Evolutionary conservation across 1,284 basidiomycete genomes (phyloP).

Genomic region (Moesziomyces globuligerus): DNA sequence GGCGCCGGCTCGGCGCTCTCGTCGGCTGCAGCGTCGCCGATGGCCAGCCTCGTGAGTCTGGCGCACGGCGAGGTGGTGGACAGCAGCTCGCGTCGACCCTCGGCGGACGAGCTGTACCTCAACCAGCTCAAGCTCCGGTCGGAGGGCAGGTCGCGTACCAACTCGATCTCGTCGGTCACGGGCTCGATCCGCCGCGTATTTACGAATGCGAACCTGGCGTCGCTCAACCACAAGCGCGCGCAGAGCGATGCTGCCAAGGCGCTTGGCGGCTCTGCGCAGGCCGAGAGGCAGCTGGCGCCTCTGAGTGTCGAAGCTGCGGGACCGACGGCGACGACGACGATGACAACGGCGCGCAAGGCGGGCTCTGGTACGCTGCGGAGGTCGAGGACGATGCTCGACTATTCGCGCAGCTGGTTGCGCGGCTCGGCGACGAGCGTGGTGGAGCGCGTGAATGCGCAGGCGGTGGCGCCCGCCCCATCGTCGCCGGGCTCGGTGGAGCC

Average conservation of each 20-base stretch:
- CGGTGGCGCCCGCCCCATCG: conserved; percentile 4
- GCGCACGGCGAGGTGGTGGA: conserved; percentile 12
- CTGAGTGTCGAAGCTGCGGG: too few relatives aligned
- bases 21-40: conserved; percentile 27
- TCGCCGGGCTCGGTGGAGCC: conserved; percentile 3
- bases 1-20: conserved; percentile 18
- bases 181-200: conserved; percentile 43
- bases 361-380: conserved; percentile 29
- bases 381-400: conserved; percentile 49
- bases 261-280: conserved; percentile 22
- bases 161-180: conserved; percentile 37
- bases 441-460: conserved; percentile 29
- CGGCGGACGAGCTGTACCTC: conserved; percentile 12
- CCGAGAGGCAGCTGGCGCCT: conserved; percentile 22
- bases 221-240: conserved; percentile 25
- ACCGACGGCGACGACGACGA: too few relatives aligned
- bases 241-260: conserved; percentile 28
- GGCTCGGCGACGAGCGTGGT: conserved; percentile 33
- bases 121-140: conserved; percentile 11
- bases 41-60: conserved; percentile 26
- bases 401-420: conserved; percentile 38
- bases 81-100: conserved; percentile 9
- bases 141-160: conserved; percentile 27
- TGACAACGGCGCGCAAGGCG: conserved; percentile 9
- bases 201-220: conserved; percentile 20